These are phyloP conservation scores for Suillus tomentosus DNA, from an alignment of 768 basidiomycete species.

Conservation along the genomic window DNA sequence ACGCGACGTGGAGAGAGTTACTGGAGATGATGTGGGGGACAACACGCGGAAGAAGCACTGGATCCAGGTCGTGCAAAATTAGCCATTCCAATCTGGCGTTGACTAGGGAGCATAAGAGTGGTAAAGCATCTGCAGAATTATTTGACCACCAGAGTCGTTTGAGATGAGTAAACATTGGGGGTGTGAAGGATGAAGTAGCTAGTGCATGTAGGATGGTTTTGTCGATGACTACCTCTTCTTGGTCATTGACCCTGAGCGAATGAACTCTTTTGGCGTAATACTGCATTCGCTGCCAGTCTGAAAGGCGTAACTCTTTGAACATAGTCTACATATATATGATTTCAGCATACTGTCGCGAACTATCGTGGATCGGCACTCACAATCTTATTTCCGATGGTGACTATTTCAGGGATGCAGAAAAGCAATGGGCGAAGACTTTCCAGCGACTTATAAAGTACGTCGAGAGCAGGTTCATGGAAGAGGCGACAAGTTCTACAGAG, in stretches of 20 bases:
- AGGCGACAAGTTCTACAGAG: constrained; percentile 6
- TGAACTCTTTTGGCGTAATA: constrained; percentile 5
- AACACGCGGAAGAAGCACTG: not conserved
- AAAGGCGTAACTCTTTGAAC: not conserved
- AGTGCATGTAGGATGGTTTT: not conserved
- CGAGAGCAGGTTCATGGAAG: constrained; percentile 7
- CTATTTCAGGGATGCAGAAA: not conserved
- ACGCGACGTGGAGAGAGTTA: not conserved
- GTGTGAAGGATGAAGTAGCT: constrained; percentile 1
- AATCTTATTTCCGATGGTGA: not conserved
- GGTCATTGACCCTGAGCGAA: not conserved
- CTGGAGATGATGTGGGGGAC: not conserved
- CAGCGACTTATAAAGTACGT: constrained; percentile 4
- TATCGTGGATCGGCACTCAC: not conserved
- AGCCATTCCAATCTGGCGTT: not conserved
- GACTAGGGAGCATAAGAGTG: constrained; percentile 1
- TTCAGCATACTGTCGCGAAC: not conserved
- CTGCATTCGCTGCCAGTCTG: constrained; percentile 7
- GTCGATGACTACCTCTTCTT: constrained; percentile 7
- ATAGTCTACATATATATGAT: not conserved
- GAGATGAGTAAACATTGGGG: constrained; percentile 6
- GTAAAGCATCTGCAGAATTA: constrained; percentile 8
- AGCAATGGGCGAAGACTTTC: constrained; percentile 5
- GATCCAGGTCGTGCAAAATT: not conserved
- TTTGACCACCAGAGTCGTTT: constrained; percentile 6